Evolutionary conservation across 2,329 filamentous ascomycete genomes (phyloP).

Genomic region (Xylariaceae sp.): DNA sequence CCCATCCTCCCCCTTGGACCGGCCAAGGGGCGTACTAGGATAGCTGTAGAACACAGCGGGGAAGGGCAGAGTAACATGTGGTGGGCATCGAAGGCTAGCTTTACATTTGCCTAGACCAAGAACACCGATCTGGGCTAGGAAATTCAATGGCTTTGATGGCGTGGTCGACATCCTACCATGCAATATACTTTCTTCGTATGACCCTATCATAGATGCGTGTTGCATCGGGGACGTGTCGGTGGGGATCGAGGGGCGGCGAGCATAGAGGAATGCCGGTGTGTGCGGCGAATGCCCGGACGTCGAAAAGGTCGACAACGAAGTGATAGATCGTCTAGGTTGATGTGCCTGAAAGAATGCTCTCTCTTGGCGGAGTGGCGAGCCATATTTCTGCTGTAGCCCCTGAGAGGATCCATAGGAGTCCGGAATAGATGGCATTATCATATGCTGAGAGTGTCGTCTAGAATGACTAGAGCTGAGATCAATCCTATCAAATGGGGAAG

Average conservation of each 20-base stretch:
- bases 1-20: constrained; percentile 67
- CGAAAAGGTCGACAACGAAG: constrained; percentile 49
- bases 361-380: constrained; percentile 52
- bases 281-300: constrained; percentile 42
- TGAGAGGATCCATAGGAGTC: constrained; percentile 40
- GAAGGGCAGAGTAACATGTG: constrained; percentile 86
- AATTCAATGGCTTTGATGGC: constrained; percentile 86
- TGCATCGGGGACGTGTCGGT: constrained; percentile 73
- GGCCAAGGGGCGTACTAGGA: constrained; percentile 58
- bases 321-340: constrained; percentile 70
- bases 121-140: constrained; percentile 92
- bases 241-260: constrained; percentile 64
- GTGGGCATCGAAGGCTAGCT: constrained; percentile 73
- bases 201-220: constrained; percentile 93
- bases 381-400: constrained; percentile 28
- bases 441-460: constrained; percentile 56
- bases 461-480: constrained; percentile 41
- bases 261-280: constrained; percentile 45
- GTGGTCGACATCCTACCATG: constrained; percentile 94
- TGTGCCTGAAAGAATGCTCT: constrained; percentile 66
- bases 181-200: constrained; percentile 94
- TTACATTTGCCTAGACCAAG: constrained; percentile 87
- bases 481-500: constrained; percentile 47
- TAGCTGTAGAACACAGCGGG: constrained; percentile 97
- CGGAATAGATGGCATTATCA: constrained; percentile 59